Percentiles rank a stretch among this genome's conserved stretches.
Conservation (phyloP, 495 filamentous ascomycete species). For the Parathielavia appendiculata region DNA sequence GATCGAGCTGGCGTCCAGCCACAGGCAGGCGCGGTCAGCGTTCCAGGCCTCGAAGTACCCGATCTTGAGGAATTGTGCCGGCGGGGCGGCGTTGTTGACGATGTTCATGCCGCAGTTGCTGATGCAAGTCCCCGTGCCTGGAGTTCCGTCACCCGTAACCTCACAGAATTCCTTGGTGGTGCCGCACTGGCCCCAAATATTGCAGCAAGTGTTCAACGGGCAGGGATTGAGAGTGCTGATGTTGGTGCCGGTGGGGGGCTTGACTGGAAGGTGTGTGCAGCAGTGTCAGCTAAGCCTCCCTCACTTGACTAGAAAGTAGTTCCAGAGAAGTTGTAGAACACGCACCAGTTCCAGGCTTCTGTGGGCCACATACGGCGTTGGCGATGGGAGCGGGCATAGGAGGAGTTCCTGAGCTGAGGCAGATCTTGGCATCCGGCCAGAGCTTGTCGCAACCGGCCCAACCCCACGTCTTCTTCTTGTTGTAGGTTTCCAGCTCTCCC, state of each 20-base stretch:
- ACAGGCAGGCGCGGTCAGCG: slow-evolving; percentile 24
- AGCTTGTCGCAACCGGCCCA: neutral
- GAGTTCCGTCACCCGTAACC: slow-evolving; percentile 27
- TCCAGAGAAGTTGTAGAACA: no score
- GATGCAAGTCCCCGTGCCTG: slow-evolving; percentile 40
- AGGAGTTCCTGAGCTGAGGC: neutral
- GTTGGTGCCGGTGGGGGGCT: no score
- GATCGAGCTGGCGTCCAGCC: slow-evolving; percentile 17
- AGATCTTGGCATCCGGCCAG: neutral
- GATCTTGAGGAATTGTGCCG: slow-evolving; percentile 5
- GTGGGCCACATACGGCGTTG: neutral
- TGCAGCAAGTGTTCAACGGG: slow-evolving; percentile 34
- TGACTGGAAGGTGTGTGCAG: no score
- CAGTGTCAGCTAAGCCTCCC: no score
- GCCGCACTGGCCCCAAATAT: slow-evolving; percentile 47
- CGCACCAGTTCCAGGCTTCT: neutral
- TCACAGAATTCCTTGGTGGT: slow-evolving; percentile 42
- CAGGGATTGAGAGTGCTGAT: slow-evolving; percentile 31
- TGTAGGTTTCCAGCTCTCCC: slow-evolving; percentile 34
- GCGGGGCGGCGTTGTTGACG: slow-evolving; percentile 5
- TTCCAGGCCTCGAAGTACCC: slow-evolving; percentile 32
- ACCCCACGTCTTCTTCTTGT: slow-evolving; percentile 23
- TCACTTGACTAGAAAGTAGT: no score
- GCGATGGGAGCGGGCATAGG: neutral
- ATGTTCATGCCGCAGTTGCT: slow-evolving; percentile 42